Evolutionary conservation across 1,284 basidiomycete genomes (phyloP).

Genomic region (Ganoderma sinense): DNA sequence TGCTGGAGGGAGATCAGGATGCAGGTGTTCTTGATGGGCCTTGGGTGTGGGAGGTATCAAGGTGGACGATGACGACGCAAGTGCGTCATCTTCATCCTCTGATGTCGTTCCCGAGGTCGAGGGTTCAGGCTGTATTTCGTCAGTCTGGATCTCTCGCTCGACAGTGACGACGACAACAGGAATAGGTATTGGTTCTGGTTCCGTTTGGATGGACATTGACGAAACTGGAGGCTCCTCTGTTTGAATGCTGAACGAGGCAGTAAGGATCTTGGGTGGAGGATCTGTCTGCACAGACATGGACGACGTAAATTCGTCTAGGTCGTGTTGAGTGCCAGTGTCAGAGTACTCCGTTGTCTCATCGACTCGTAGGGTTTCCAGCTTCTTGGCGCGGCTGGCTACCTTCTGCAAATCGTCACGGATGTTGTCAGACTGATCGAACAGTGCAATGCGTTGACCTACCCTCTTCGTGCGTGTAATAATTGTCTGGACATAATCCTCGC

Average conservation of each 20-base stretch:
- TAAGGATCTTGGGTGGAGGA: conserved; percentile 39
- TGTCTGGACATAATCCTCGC: conserved; percentile 81
- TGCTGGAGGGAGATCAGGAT: conserved; percentile 69
- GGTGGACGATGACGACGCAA: conserved; percentile 76
- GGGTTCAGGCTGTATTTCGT: conserved; percentile 45
- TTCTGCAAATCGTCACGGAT: conserved; percentile 52
- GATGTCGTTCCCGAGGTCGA: conserved; percentile 37
- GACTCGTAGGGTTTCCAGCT: conserved; percentile 57
- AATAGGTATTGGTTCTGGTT: conserved; percentile 45
- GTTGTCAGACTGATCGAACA: conserved; percentile 4
- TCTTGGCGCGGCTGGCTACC: conserved; percentile 65
- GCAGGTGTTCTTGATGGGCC: conserved; percentile 46
- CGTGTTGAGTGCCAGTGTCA: conserved; percentile 73
- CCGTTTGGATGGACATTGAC: conserved; percentile 52
- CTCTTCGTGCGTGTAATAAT: conserved; percentile 82
- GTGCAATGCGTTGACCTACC: conserved; percentile 49
- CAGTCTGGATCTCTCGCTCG: conserved; percentile 72
- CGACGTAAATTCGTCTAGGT: conserved; percentile 54
- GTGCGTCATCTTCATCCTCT: conserved; percentile 54
- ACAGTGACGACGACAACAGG: conserved; percentile 43
- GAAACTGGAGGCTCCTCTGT: conserved; percentile 40
- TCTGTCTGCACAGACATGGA: conserved; percentile 50
- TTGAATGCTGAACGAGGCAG: conserved; percentile 43
- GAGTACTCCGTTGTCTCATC: conserved; percentile 76
- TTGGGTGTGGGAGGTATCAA: conserved; percentile 72